phyloP scores from a whole-genome alignment of 305 asterid genomes.

The Salvia sclarea region DNA sequence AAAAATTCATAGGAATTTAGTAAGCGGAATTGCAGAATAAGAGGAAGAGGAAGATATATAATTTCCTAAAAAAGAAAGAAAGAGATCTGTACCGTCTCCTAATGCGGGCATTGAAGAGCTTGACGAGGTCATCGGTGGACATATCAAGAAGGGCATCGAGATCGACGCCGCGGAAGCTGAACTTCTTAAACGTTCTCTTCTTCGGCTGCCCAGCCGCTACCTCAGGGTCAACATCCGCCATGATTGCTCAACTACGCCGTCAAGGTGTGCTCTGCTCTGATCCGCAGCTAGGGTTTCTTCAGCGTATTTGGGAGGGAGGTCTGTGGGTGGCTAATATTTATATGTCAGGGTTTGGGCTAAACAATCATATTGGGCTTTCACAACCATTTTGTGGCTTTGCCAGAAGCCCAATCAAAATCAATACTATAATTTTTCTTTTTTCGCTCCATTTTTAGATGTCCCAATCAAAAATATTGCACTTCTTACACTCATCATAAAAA shows the following conservation, averaged over 20 bases:
- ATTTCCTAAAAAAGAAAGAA: no score
- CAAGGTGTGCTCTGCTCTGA: background rate
- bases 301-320: background rate
- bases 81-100: constrained; percentile 86
- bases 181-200: constrained; percentile 94
- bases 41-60: no score
- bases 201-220: constrained; percentile 65
- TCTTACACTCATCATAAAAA: no score
- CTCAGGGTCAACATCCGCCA: constrained; percentile 74
- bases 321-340: background rate
- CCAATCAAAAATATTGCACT: no score
- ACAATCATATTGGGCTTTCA: background rate
- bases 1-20: no score
- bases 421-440: no score
- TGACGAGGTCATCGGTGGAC: constrained; percentile 85
- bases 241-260: background rate
- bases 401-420: background rate
- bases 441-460: no score
- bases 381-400: background rate
- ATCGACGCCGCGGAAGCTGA: constrained; percentile 88
- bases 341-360: background rate
- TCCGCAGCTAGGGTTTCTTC: constrained; percentile 41
- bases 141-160: constrained; percentile 88
- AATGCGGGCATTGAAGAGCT: constrained; percentile 73
- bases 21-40: background rate